phyloP scores from a whole-genome alignment of 2,329 filamentous ascomycete species.

The Leptographium radiaticola region DNA sequence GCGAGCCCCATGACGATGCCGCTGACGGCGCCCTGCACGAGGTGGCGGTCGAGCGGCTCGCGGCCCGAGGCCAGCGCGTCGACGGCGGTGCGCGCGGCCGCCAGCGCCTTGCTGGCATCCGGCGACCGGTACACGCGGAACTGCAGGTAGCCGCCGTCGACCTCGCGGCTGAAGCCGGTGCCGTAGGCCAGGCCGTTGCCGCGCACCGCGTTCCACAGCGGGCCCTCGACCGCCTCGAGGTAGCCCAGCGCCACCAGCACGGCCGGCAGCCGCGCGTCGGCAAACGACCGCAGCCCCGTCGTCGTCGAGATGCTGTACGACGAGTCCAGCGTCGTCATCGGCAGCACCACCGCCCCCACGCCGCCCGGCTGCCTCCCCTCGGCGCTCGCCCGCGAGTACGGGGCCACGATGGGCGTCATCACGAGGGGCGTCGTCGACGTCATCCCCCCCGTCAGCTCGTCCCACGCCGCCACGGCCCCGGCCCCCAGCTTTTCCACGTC shows the following conservation, averaged over 20 bases:
- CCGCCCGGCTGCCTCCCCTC: conserved; percentile 65
- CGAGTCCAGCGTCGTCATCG: conserved; percentile 85
- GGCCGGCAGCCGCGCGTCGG: conserved; percentile 66
- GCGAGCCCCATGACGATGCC: conserved; percentile 78
- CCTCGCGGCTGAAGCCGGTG: conserved; percentile 61
- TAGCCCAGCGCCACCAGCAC: conserved; percentile 83
- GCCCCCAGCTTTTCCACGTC: conserved; percentile 61
- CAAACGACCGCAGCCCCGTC: conserved; percentile 60
- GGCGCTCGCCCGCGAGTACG: conserved; percentile 57
- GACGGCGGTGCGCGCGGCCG: conserved; percentile 62
- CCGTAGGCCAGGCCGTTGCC: conserved; percentile 92
- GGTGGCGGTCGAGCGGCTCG: conserved; percentile 60
- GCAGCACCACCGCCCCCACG: conserved; percentile 63
- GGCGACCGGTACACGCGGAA: conserved; percentile 86
- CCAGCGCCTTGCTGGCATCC: conserved; percentile 75
- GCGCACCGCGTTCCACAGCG: conserved; percentile 84
- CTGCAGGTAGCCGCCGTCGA: conserved; percentile 67
- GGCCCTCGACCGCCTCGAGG: conserved; percentile 85
- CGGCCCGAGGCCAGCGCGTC: conserved; percentile 60
- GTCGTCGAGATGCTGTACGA: conserved; percentile 73
- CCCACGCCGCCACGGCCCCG: conserved; percentile 65
- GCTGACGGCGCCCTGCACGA: conserved; percentile 82
- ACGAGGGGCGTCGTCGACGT: conserved; percentile 23
- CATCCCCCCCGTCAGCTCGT: conserved; percentile 33
- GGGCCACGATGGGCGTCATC: conserved; percentile 58